Conservation (phyloP, 2,329 filamentous ascomycete species). For the Verticillium nonalfalfae region DNA sequence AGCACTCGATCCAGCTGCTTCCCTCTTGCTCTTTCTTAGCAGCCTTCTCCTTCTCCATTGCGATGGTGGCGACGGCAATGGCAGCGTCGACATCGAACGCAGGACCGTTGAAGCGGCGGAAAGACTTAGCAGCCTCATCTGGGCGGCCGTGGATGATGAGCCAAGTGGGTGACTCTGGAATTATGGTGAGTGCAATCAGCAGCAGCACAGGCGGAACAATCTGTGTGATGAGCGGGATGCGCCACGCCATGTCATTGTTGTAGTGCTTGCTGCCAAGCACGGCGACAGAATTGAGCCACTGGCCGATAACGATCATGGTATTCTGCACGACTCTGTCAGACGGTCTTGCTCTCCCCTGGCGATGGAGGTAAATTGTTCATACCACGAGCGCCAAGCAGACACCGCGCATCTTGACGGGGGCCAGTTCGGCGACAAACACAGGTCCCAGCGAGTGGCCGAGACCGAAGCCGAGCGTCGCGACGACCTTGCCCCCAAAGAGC, state of each 20-base stretch:
- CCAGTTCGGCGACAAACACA: slow-evolving; percentile 24
- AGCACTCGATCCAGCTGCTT: slow-evolving; percentile 19
- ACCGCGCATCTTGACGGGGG: slow-evolving; percentile 21
- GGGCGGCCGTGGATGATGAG: slow-evolving; percentile 11
- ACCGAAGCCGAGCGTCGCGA: slow-evolving; percentile 21
- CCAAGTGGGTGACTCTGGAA: slow-evolving; percentile 15
- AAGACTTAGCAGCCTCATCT: slow-evolving; percentile 14
- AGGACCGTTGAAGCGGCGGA: slow-evolving; percentile 17
- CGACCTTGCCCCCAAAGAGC: slow-evolving; percentile 21
- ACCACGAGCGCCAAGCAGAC: slow-evolving; percentile 20
- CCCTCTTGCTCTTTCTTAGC: slow-evolving; percentile 13
- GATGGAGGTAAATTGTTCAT: background rate
- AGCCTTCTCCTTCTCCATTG: slow-evolving; percentile 16
- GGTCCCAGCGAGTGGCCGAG: slow-evolving; percentile 22
- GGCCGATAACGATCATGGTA: slow-evolving; percentile 24
- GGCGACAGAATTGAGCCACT: slow-evolving; percentile 17
- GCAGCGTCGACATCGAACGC: slow-evolving; percentile 17
- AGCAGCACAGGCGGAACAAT: slow-evolving; percentile 18
- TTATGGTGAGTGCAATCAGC: slow-evolving; percentile 13
- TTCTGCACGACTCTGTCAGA: slow-evolving; percentile 10
- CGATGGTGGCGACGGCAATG: slow-evolving; percentile 13
- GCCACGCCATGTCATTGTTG: slow-evolving; percentile 18
- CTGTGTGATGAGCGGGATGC: slow-evolving; percentile 21
- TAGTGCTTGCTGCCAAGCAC: slow-evolving; percentile 15
- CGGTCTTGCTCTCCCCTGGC: background rate